phyloP scores from a whole-genome alignment of 495 filamentous ascomycete genomes.

The Thozetella sp. region DNA sequence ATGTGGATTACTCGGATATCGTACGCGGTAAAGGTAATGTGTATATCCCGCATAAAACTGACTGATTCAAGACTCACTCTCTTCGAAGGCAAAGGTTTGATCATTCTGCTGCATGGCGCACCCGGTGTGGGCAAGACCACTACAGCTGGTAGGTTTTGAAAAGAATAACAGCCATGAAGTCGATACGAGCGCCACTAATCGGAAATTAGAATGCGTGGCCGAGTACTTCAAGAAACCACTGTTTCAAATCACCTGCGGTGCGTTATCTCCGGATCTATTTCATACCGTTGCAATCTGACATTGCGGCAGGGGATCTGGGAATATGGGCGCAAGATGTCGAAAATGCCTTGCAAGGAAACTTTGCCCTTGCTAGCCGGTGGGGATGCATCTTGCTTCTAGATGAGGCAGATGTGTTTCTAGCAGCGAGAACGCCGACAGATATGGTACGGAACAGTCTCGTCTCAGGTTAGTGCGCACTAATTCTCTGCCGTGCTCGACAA shows the following conservation, averaged over 20 bases:
- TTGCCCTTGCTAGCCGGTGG: slow-evolving; percentile 41
- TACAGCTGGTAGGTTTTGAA: slow-evolving; percentile 35
- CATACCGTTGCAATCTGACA: not conserved
- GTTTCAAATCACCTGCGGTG: slow-evolving; percentile 30
- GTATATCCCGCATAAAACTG: not conserved
- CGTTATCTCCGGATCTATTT: not conserved
- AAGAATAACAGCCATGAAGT: no score
- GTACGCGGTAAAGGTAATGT: slow-evolving; percentile 32
- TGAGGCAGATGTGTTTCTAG: slow-evolving; percentile 60
- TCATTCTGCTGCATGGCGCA: slow-evolving; percentile 43
- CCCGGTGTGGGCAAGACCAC: slow-evolving; percentile 49
- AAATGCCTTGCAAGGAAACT: slow-evolving; percentile 31
- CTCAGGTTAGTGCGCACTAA: not conserved
- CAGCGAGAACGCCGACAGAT: slow-evolving; percentile 33
- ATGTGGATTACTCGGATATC: slow-evolving; percentile 33
- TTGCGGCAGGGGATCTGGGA: slow-evolving; percentile 33
- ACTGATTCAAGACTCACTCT: not conserved
- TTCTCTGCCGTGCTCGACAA: not conserved
- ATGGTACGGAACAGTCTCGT: slow-evolving; percentile 52
- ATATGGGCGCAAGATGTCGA: slow-evolving; percentile 34
- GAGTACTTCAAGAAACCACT: slow-evolving; percentile 23
- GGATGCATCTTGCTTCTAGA: slow-evolving; percentile 53
- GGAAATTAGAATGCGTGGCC: slow-evolving; percentile 24
- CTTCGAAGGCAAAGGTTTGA: slow-evolving; percentile 24
- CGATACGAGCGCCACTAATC: not conserved